Evolutionary conservation across 768 basidiomycete species (phyloP), one percentile per base, ranked within the genome.

Genomic region (Termitomyces sp.): DNA sequence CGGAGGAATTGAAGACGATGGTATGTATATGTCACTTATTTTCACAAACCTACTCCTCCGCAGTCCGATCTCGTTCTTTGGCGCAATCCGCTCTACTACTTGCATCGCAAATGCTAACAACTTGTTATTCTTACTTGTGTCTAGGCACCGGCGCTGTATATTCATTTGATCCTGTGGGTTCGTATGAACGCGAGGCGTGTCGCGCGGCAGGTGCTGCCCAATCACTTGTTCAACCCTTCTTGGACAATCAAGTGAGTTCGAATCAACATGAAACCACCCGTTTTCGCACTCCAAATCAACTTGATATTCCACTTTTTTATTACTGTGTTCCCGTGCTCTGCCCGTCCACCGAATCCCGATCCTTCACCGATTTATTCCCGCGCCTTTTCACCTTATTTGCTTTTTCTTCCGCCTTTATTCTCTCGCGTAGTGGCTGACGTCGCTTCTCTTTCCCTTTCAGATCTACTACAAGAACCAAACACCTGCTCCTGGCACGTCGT

Each of bases 151-250:
- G 97, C 50, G 93, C 96, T 10, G 95, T 99, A 29, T 99, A 99
- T 79, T 98, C 96, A n/a, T 99, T 97, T 71, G 97, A 99, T 73
- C 97, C 97, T 36, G 94, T 98, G 31, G 97, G 97, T 25, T 94
- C 91, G 45, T 99, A 99, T 70, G 95, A 98, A 73, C 89, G 97
- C 56, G 94, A 97, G 74, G 84, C 91, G 31, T 98, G 95, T 75
- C 88, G 97, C 58, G 95, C 95, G 36, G 94, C 95, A 45, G 97
- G 97, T 47, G 89, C 95, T 15, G 96, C 95, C n/a, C 89, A 93
- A 68, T 82, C 86, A 45, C 82, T 99, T 22, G 84, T 99, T 7
- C 97, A 99, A 66, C 97, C 97, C 1, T 97, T 99, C 84, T 75
- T 99, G 63, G 97, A 99, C 74, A 98, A 97, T 71, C 95, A 98